Conservation (phyloP, 1,284 basidiomycete species). For the Marasmius oreades region DNA sequence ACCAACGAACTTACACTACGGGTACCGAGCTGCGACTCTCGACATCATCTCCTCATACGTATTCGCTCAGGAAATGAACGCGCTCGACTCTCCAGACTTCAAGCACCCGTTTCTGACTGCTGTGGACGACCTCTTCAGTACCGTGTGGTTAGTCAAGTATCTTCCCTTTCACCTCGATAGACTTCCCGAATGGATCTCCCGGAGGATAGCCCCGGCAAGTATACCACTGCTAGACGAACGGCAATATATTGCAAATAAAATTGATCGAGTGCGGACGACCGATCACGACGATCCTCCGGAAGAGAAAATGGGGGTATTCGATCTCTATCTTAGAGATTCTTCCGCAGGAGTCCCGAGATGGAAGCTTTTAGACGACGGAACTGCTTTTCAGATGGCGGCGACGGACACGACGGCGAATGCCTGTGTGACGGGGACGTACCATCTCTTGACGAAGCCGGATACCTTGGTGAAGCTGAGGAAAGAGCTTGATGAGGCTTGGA, state of each 20-base stretch:
- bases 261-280: neutral
- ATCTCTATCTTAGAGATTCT: slow-evolving; percentile 1
- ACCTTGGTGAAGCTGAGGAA: slow-evolving; percentile 6
- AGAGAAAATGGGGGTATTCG: neutral
- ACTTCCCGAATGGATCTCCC: neutral
- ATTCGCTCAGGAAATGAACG: slow-evolving; percentile 20
- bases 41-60: slow-evolving; percentile 26
- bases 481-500: slow-evolving; percentile 17
- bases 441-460: slow-evolving; percentile 8
- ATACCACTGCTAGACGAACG: neutral
- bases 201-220: neutral
- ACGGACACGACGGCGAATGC: slow-evolving; percentile 13
- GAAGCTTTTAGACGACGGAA: slow-evolving; percentile 13
- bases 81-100: slow-evolving; percentile 20
- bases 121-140: slow-evolving; percentile 12
- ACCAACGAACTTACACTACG: slow-evolving; percentile 11
- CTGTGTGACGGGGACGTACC: slow-evolving; percentile 10
- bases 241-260: neutral
- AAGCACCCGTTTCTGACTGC: slow-evolving; percentile 16
- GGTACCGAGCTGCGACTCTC: slow-evolving; percentile 15
- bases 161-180: slow-evolving; percentile 13
- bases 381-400: slow-evolving; percentile 8
- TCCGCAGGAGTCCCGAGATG: neutral
- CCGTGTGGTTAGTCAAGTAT: slow-evolving; percentile 17
- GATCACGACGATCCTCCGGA: neutral